These are phyloP conservation scores for Articulospora tetracladia DNA, from an alignment of 495 filamentous ascomycete species.

Conservation along the genomic window DNA sequence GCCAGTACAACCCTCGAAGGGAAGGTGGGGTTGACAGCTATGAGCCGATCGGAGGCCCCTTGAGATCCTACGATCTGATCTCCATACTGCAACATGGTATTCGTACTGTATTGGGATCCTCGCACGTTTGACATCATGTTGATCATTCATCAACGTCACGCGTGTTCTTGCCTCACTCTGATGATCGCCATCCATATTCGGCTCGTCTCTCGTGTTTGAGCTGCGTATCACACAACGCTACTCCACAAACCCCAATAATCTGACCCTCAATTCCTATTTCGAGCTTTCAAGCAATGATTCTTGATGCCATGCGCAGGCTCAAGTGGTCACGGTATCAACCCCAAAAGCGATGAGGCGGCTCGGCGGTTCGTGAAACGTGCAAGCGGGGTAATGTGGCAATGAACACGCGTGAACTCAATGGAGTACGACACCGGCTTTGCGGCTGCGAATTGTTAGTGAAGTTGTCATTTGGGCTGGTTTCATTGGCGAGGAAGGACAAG, in stretches of 20 bases:
- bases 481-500: background rate
- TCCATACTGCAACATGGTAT: background rate
- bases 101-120: background rate
- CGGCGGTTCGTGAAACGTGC: slow-evolving; percentile 17
- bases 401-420: background rate
- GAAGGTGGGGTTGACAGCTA: background rate
- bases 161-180: slow-evolving; percentile 2
- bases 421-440: too few relatives aligned
- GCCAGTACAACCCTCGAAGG: background rate
- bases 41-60: background rate
- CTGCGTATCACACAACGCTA: background rate
- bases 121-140: background rate
- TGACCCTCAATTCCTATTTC: too few relatives aligned
- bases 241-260: too few relatives aligned
- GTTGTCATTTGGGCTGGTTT: too few relatives aligned
- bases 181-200: background rate
- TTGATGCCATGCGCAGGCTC: too few relatives aligned
- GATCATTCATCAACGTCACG: background rate
- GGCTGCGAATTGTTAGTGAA: too few relatives aligned
- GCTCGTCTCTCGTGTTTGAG: slow-evolving; percentile 1
- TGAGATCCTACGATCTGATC: too few relatives aligned
- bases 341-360: too few relatives aligned
- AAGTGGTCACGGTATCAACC: too few relatives aligned
- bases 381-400: background rate
- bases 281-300: too few relatives aligned